Evolutionary conservation across 148 eudicot species (phyloP).

Genomic region (Vaccinium corymbosum): DNA sequence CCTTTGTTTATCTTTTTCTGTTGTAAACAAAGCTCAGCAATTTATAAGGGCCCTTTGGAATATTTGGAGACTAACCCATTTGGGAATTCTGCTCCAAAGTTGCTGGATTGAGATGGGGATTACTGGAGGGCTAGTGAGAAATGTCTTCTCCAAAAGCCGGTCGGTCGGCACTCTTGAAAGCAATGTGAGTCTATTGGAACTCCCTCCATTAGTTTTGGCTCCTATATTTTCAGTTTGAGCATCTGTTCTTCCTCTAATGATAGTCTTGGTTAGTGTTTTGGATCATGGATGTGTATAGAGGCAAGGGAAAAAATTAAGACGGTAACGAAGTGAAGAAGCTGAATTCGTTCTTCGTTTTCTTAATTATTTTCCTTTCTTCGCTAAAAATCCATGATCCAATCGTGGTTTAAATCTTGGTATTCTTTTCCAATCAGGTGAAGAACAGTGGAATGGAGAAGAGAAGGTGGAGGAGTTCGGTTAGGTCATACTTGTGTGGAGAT

Average conservation of each 20-base stretch:
- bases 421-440: slow-evolving; percentile 25
- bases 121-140: slow-evolving; percentile 71
- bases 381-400: neutral
- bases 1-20: slow-evolving; percentile 7
- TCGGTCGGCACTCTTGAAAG: slow-evolving; percentile 32
- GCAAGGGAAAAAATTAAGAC: neutral
- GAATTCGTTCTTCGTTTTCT: neutral
- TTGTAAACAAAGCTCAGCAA: slow-evolving; percentile 12
- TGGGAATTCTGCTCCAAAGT: slow-evolving; percentile 23
- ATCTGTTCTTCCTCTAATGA: neutral
- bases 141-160: slow-evolving; percentile 66
- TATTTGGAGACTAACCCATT: slow-evolving; percentile 15
- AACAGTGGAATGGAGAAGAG: slow-evolving; percentile 34
- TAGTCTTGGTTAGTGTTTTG: neutral
- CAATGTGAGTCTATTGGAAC: slow-evolving; percentile 41
- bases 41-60: slow-evolving; percentile 16
- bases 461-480: slow-evolving; percentile 47
- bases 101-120: slow-evolving; percentile 52
- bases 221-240: neutral
- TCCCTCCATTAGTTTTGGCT: neutral
- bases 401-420: neutral
- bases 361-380: neutral
- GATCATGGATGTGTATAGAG: neutral
- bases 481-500: slow-evolving; percentile 75
- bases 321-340: neutral